Evolutionary conservation across 768 basidiomycete genomes (phyloP), one percentile per base, ranked within the genome.

Genomic region (Tremella yokohamensis): DNA sequence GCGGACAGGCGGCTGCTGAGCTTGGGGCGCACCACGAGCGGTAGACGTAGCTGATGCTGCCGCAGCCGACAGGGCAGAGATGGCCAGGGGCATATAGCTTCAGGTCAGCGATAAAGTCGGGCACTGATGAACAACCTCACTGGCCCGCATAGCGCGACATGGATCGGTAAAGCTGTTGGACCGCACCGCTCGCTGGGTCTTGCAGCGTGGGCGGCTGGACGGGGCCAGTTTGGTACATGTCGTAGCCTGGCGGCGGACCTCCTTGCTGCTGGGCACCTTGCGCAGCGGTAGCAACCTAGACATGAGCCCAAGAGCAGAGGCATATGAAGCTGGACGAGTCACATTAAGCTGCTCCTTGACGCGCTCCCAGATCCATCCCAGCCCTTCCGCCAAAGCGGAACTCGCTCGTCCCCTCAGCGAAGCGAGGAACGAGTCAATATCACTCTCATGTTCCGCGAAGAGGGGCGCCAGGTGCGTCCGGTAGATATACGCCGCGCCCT

Each of bases 401-500:
- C 65, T 65, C n/a, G 66, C 70, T 20, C 69, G 52, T 9, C 48
- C 58, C 50, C 71, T 52, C 7, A 77, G 61, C 47, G 69, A 59
- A 15, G 86, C 84, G 40, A 96, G 83, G 4, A 86, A 80, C 13
- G 83, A 83, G 73, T 97, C 92, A 72, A 97, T 93, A 72, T 90
- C 85, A 0, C 79, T 68, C 76, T 97, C 92, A 71, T 96, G 88
- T 18, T 83, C 79, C 52, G 81, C 82, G 76, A 97, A 87, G 79
- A 90, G 85, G 0, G 93, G 92, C 34, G 85, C 84, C 12, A 97
- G 84, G 62, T 90, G 85, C 12, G 81, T 79, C 40, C 79, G 80
- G 80, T 94, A 97, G 70, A 97, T 79, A 75, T 88, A 89, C 0
- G 90, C 85, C 0, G 92, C 84, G 22, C 93, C 92, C 63, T 85